Evolutionary conservation across 352 stramenopile genomes (phyloP).

Genomic region (Phytophthora niederhauseri): DNA sequence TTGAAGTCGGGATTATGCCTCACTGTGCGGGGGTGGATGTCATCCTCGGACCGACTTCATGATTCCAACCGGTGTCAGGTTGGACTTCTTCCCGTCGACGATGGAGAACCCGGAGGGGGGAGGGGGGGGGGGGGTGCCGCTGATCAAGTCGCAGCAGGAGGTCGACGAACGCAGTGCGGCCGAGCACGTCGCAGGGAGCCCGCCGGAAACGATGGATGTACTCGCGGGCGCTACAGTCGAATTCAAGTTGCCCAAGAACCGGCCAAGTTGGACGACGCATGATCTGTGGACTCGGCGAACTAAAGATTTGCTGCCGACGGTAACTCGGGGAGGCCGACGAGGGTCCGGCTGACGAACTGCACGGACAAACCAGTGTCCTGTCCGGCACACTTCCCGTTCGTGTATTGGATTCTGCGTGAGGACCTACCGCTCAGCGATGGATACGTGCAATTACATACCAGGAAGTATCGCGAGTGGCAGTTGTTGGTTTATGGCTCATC

Average conservation of each 20-base stretch:
- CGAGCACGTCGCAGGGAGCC: background rate
- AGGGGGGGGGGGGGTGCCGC: background rate
- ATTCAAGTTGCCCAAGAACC: background rate
- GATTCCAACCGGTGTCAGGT: background rate
- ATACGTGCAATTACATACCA: no score
- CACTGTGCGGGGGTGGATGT: background rate
- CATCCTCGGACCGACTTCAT: background rate
- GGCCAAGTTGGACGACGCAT: background rate
- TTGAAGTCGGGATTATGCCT: background rate
- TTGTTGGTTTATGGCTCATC: no score
- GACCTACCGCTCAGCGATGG: no score
- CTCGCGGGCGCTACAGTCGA: background rate
- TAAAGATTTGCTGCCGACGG: background rate
- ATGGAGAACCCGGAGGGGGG: background rate
- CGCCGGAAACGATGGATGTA: background rate
- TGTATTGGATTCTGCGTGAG: no score
- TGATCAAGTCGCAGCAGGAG: background rate
- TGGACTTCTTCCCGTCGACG: background rate
- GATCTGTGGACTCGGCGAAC: background rate
- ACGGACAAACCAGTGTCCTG: no score
- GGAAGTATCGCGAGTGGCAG: no score
- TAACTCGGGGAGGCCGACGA: background rate
- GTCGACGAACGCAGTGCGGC: background rate
- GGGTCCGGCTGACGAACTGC: background rate
- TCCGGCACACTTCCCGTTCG: no score